Percentiles rank a stretch among this genome's conserved stretches.
phyloP scores from a whole-genome alignment of 169 alveolate genomes.

The Eimeria falciformis region DNA sequence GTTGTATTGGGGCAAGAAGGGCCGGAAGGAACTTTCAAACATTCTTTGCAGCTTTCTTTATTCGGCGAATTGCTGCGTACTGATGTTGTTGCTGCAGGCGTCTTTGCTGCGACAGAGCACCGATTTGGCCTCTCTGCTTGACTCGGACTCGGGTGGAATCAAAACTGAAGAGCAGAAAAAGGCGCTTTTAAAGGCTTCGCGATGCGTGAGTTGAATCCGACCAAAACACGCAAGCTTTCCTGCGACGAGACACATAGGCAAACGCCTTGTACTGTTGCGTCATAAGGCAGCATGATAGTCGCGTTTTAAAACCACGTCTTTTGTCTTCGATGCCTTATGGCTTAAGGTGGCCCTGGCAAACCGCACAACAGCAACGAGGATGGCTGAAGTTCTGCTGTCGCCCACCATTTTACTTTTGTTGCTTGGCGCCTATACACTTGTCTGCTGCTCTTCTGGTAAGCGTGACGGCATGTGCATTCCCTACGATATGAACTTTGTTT shows the following conservation, averaged over 20 bases:
- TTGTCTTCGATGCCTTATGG: no score
- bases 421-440: background rate
- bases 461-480: background rate
- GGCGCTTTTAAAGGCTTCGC: background rate
- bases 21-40: no score
- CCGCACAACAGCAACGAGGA: background rate
- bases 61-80: no score
- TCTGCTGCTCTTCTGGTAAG: background rate
- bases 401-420: background rate
- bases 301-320: no score
- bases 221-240: no score
- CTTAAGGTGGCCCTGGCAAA: background rate
- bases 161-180: background rate
- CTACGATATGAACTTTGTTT: no score
- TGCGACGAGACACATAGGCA: no score
- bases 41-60: no score
- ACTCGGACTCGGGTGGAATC: background rate
- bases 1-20: no score
- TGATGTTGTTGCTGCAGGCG: background rate
- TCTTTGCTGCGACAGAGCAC: conserved; percentile 22
- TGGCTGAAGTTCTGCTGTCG: conserved; percentile 16
- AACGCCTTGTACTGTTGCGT: no score
- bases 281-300: no score
- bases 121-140: background rate
- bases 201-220: background rate